Conservation (phyloP, 2,329 filamentous ascomycete species). For the Neoarthrinium moseri region DNA sequence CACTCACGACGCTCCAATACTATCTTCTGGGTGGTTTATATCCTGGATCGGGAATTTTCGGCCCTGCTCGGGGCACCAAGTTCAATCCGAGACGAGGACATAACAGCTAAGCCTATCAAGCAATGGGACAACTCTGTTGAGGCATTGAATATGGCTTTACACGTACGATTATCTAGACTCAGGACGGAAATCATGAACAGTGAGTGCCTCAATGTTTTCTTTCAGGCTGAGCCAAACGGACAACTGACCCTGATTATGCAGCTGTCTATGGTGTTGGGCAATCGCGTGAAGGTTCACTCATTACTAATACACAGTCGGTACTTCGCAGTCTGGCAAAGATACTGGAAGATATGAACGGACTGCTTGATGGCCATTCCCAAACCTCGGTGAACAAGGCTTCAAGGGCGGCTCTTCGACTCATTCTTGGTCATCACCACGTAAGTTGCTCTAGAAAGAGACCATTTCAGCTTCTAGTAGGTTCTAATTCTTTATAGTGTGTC, state of each 20-base stretch:
- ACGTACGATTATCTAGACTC: neutral
- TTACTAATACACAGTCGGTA: neutral
- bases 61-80: neutral
- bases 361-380: neutral
- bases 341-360: neutral
- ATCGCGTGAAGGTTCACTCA: neutral
- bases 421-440: neutral
- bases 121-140: neutral
- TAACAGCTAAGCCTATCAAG: neutral
- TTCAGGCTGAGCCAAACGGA: accelerated
- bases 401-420: neutral
- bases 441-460: neutral
- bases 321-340: neutral
- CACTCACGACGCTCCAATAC: neutral
- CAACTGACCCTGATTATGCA: neutral
- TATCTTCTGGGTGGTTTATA: neutral
- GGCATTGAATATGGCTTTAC: neutral
- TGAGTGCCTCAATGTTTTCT: neutral
- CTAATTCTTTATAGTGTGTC: neutral
- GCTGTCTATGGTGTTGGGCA: neutral
- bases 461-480: neutral
- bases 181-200: neutral
- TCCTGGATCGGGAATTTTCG: neutral
- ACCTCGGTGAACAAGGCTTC: neutral
- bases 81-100: neutral